Evolutionary conservation across 2,329 filamentous ascomycete genomes (phyloP).

Genomic region (Botrytis sinoallii): DNA sequence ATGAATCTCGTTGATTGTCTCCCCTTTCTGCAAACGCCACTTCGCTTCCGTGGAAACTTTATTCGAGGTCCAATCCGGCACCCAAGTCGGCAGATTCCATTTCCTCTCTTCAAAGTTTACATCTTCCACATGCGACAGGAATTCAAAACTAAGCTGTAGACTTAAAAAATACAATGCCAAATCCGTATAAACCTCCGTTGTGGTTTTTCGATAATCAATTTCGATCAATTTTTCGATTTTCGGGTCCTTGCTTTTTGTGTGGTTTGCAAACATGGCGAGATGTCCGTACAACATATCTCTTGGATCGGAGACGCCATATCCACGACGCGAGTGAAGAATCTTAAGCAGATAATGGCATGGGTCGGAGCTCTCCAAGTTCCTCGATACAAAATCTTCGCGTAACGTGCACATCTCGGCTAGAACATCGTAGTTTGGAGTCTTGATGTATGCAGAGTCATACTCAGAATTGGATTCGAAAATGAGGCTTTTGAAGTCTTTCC

Average conservation of each 20-base stretch:
- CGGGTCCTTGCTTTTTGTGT: background rate
- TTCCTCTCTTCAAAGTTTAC: background rate
- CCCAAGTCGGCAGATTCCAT: background rate
- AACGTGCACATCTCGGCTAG: accelerated
- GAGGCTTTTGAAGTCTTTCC: accelerated
- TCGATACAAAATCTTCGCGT: too few species aligned
- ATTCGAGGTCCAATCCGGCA: constrained; percentile 1
- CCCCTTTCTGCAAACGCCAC: too few species aligned
- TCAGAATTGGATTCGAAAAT: background rate
- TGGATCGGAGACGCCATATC: background rate
- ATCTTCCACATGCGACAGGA: background rate
- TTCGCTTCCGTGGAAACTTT: too few species aligned
- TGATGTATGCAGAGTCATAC: background rate
- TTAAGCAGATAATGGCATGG: background rate
- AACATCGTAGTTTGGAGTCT: too few species aligned
- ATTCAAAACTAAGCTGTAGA: background rate
- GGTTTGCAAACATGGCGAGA: background rate
- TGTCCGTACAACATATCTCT: background rate
- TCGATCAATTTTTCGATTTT: background rate
- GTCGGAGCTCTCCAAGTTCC: too few species aligned
- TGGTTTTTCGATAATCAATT: background rate
- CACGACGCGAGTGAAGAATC: background rate
- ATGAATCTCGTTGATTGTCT: too few species aligned
- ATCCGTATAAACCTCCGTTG: background rate
- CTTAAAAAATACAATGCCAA: background rate